phyloP scores from a whole-genome alignment of 2,329 filamentous ascomycete genomes.

The Triangularia verruculosa region DNA sequence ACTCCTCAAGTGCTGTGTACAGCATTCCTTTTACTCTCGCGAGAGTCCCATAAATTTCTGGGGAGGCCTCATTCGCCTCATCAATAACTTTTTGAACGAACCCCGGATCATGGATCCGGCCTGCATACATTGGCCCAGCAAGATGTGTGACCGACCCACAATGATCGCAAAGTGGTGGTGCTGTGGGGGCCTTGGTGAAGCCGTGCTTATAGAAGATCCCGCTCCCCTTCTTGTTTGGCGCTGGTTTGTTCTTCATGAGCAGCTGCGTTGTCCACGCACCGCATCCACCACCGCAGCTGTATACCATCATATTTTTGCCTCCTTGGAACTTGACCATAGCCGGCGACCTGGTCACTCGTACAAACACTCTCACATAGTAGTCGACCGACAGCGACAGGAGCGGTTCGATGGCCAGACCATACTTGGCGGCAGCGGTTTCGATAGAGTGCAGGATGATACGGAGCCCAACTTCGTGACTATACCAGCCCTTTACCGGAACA shows the following conservation, averaged over 20 bases:
- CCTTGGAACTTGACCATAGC: conserved; percentile 86
- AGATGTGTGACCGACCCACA: conserved; percentile 86
- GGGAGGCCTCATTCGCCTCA: conserved; percentile 64
- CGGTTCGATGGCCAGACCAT: conserved; percentile 86
- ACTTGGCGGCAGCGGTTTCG: conserved; percentile 74
- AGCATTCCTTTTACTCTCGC: conserved; percentile 88
- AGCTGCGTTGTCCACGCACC: conserved; percentile 87
- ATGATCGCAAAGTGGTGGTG: conserved; percentile 69
- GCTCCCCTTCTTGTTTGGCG: conserved; percentile 66
- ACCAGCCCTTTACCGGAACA: conserved; percentile 75
- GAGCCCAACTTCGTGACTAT: conserved; percentile 86
- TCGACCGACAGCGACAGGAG: conserved; percentile 92
- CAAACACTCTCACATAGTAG: conserved; percentile 89
- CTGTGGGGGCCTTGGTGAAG: conserved; percentile 67
- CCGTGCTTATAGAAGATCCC: conserved; percentile 74
- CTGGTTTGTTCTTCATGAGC: conserved; percentile 65
- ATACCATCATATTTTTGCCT: conserved; percentile 88
- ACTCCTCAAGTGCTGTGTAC: conserved; percentile 79
- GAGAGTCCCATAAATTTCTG: conserved; percentile 72
- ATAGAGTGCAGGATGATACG: conserved; percentile 82
- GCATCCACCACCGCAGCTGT: conserved; percentile 87
- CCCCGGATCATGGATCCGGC: conserved; percentile 76
- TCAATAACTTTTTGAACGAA: conserved; percentile 80
- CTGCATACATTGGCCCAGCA: conserved; percentile 91
- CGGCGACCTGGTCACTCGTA: conserved; percentile 75